Conservation (phyloP, 2,329 filamentous ascomycete species). For the Arthrobotrys iridis region DNA sequence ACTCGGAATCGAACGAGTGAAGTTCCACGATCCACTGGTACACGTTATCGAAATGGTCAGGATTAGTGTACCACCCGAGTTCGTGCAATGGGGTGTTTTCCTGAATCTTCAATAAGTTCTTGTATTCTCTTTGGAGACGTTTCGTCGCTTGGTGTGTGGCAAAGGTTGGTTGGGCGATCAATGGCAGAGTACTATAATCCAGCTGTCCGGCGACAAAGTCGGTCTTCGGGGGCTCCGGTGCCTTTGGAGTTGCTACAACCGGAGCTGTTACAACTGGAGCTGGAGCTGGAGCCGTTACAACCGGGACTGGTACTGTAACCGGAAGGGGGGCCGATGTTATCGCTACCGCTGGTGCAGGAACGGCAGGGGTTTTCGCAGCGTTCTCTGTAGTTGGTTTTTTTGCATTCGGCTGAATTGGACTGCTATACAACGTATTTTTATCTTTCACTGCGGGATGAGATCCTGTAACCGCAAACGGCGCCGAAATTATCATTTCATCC, state of each 20-base stretch:
- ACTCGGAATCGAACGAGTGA: conserved; percentile 76
- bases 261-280: conserved; percentile 4
- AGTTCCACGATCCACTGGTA: conserved; percentile 94
- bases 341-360: neutral
- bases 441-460: neutral
- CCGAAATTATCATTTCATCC: neutral
- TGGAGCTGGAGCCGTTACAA: neutral
- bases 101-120: conserved; percentile 73
- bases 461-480: conserved; percentile 23
- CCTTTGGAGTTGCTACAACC: conserved; percentile 6
- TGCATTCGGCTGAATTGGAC: too few species aligned
- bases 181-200: conserved; percentile 70
- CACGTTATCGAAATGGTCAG: conserved; percentile 73
- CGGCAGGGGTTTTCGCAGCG: neutral
- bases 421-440: neutral
- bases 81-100: conserved; percentile 69
- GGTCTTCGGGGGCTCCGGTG: conserved; percentile 60
- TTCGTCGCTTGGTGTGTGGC: conserved; percentile 71
- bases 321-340: neutral
- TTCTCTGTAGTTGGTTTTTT: neutral
- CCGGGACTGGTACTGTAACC: neutral
- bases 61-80: conserved; percentile 85
- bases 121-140: conserved; percentile 73
- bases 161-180: conserved; percentile 73
- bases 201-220: conserved; percentile 76